phyloP scores from a whole-genome alignment of 2,329 filamentous ascomycete genomes.

The Colletotrichum sansevieriae region DNA sequence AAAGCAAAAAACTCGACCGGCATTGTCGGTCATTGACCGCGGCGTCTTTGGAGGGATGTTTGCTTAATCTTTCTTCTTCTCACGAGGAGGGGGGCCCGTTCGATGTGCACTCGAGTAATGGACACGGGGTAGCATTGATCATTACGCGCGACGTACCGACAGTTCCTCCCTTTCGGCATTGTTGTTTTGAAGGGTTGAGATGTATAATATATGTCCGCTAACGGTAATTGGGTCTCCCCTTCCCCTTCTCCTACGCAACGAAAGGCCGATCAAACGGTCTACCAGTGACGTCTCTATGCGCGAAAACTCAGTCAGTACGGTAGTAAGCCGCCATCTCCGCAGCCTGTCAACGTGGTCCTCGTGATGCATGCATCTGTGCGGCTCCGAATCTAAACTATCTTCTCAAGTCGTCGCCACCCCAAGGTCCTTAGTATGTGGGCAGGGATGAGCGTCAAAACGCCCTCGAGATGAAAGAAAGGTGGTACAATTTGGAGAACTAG shows the following conservation, averaged over 20 bases:
- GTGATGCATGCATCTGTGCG: slow-evolving; percentile 15
- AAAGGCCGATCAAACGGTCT: slow-evolving; percentile 21
- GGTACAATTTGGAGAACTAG: background rate
- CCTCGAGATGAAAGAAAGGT: too few species aligned
- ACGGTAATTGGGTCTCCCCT: background rate
- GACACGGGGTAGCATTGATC: background rate
- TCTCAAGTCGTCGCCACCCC: background rate
- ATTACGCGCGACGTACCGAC: background rate
- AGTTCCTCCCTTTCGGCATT: background rate
- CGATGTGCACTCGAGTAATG: background rate
- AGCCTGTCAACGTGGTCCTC: background rate
- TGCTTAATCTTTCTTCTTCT: background rate
- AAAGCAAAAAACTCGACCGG: slow-evolving; percentile 15
- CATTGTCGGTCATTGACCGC: slow-evolving; percentile 16
- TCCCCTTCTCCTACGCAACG: too few species aligned
- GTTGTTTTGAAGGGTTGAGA: slow-evolving; percentile 5
- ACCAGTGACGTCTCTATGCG: slow-evolving; percentile 1
- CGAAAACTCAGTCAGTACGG: too few species aligned
- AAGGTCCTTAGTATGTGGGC: background rate
- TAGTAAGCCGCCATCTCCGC: slow-evolving; percentile 19
- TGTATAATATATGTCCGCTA: slow-evolving; percentile 1
- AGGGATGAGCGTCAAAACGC: background rate
- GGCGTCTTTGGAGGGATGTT: slow-evolving; percentile 17
- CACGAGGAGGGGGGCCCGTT: background rate
- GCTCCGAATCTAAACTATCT: background rate